phyloP scores from a whole-genome alignment of 768 basidiomycete genomes.

The Xerocomus brunneocitrinus region DNA sequence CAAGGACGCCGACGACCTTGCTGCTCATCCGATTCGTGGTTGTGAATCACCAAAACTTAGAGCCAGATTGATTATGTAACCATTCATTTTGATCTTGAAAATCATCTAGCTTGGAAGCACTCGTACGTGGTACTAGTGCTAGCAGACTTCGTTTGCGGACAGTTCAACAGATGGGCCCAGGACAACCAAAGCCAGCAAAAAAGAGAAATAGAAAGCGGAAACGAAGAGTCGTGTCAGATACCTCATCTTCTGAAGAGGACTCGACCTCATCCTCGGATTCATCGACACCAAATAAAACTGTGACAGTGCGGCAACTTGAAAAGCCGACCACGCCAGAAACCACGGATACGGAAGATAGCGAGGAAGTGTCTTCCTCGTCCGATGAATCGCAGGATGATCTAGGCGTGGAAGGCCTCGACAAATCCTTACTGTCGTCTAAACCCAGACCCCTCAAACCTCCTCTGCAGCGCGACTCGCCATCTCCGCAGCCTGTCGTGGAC shows the following conservation, averaged over 20 bases:
- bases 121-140: conserved; percentile 13
- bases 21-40: conserved; percentile 19
- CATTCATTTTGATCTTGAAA: neutral
- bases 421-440: neutral
- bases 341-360: conserved; percentile 1
- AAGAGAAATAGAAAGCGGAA: conserved; percentile 53
- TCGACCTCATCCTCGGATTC: conserved; percentile 19
- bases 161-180: conserved; percentile 20
- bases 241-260: conserved; percentile 37
- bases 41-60: neutral
- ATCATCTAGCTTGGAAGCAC: conserved; percentile 58
- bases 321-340: conserved; percentile 1
- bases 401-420: conserved; percentile 4
- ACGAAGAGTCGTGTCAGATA: conserved; percentile 43
- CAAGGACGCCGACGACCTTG: conserved; percentile 28
- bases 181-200: conserved; percentile 32
- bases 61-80: neutral
- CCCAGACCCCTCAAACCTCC: neutral
- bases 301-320: conserved; percentile 3
- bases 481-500: conserved; percentile 17
- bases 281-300: conserved; percentile 5
- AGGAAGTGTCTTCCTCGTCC: conserved; percentile 19
- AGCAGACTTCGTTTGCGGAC: neutral
- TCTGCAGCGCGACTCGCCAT: conserved; percentile 21
- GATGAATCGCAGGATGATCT: conserved; percentile 5